Evolutionary conservation across 73 alveolate genomes (phyloP).

Genomic region (Loxodes magnus): DNA sequence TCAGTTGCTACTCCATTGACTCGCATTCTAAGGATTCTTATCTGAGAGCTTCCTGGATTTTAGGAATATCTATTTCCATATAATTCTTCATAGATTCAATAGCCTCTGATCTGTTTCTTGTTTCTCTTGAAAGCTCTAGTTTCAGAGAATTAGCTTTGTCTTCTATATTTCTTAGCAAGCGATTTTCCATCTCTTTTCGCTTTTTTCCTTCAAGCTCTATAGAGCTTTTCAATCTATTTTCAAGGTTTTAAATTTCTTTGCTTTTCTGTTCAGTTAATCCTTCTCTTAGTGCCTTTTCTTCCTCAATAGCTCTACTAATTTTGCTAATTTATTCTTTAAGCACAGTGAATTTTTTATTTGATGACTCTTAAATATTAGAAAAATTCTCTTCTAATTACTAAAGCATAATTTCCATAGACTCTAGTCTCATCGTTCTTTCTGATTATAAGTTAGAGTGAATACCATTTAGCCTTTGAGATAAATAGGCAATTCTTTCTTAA

Average conservation of each 20-base stretch:
- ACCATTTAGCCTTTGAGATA: constrained; percentile 6
- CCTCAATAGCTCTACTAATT: constrained; percentile 22
- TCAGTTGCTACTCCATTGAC: constrained; percentile 39
- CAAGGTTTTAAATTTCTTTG: constrained; percentile 19
- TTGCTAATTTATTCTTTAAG: constrained; percentile 21
- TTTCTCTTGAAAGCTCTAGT: constrained; percentile 17
- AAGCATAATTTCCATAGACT: constrained; percentile 12
- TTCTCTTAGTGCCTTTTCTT: constrained; percentile 23
- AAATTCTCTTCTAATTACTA: constrained; percentile 12
- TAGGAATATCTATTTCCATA: constrained; percentile 60
- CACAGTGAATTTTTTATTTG: constrained; percentile 13
- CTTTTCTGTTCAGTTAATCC: constrained; percentile 13
- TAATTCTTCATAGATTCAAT: constrained; percentile 22
- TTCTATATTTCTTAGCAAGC: constrained; percentile 9
- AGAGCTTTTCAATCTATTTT: constrained; percentile 12
- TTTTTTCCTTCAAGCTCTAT: constrained; percentile 13
- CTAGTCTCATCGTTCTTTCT: constrained; percentile 10
- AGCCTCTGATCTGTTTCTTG: constrained; percentile 24
- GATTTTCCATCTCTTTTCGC: constrained; percentile 25
- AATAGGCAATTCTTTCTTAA: neutral
- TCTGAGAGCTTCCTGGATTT: constrained; percentile 51
- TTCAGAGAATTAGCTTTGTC: constrained; percentile 20
- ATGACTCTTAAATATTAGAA: constrained; percentile 18
- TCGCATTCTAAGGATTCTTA: constrained; percentile 38
- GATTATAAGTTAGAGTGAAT: constrained; percentile 4